Percentiles rank a stretch among this genome's conserved stretches.
phyloP scores from a whole-genome alignment of 192 early-diverging fungal species.

The Umbelopsis sp. region DNA sequence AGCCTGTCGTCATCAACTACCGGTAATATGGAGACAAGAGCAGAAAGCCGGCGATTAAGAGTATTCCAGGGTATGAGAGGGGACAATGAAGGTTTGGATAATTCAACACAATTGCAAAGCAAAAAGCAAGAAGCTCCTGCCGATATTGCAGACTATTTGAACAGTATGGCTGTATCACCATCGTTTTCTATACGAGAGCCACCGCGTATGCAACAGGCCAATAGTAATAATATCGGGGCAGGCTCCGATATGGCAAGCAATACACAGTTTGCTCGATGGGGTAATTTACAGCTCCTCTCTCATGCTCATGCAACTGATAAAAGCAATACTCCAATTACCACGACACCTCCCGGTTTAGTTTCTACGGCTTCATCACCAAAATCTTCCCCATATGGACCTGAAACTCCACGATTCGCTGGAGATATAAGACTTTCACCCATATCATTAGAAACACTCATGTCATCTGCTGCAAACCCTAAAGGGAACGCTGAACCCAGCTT shows the following conservation, averaged over 20 bases:
- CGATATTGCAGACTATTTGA: neutral
- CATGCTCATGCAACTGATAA: neutral
- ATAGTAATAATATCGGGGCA: neutral
- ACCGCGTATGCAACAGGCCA: neutral
- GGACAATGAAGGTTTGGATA: neutral
- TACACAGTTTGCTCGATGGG: neutral
- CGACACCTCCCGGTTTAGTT: neutral
- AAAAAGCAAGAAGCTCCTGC: neutral
- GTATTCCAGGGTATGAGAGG: constrained; percentile 16
- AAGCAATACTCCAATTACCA: neutral
- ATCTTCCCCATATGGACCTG: constrained; percentile 10
- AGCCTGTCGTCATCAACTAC: neutral
- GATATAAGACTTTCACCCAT: neutral
- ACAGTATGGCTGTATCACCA: neutral
- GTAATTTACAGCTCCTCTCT: neutral
- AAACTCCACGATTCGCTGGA: neutral
- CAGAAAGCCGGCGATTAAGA: neutral
- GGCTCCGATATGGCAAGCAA: neutral
- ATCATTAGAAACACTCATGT: neutral
- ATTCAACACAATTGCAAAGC: neutral
- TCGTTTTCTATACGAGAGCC: constrained; percentile 2
- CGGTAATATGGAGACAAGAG: neutral
- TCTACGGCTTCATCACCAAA: neutral
- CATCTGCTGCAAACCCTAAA: neutral
- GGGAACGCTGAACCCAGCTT: neutral